Base-by-base conservation (phyloP, 345 rosid genomes). In the Camelina hispida region DNA sequence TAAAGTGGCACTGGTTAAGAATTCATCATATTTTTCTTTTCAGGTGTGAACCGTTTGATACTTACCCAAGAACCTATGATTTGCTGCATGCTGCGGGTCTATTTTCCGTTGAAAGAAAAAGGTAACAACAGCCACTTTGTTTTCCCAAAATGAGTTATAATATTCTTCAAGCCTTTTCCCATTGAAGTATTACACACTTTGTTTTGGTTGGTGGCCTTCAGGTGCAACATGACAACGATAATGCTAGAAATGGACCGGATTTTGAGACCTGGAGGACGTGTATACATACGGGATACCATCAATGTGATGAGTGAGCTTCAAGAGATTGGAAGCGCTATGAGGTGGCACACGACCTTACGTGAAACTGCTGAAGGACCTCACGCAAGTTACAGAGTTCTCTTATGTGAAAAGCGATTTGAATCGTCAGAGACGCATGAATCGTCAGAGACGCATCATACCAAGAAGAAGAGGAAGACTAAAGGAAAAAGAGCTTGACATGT, bases 221-320 rank as follows among this genome's bases (percentile, higher is more conserved):
- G 99, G 74, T 95, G 99, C 79, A 92, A 87, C 52, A 83, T 93
- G 86, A 87, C 97, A 37, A 83, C 88, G 1, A 90, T 93, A 61
- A 89, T 95, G 98, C 90, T 95, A 13, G 98, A 95, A 85, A 95
- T 95, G 99, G 99, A 95, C 76, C 85, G 99, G 69, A 90, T 95
- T 3, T 79, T 95, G 62, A 88, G 99, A 81, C 99, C 99, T 28
- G 99, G 98, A 65, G 99, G 99, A 55, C 87, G 72, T 74, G 98
- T 68, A 44, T 92, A 92, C 74, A 92, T 95, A 18, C 90, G 96
- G 30, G 99, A 95, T 52, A 81, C 92, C 1, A 63, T 92, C 13
- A 82, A 84, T 13, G 89, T 90, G 68, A 86, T 90, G 87, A 90
- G 85, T 37, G 96, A 92, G 75, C 93, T 95, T 88, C 86, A 79